phyloP scores from a whole-genome alignment of 805 yeast genomes.

The Wickerhamiella australiensis region DNA sequence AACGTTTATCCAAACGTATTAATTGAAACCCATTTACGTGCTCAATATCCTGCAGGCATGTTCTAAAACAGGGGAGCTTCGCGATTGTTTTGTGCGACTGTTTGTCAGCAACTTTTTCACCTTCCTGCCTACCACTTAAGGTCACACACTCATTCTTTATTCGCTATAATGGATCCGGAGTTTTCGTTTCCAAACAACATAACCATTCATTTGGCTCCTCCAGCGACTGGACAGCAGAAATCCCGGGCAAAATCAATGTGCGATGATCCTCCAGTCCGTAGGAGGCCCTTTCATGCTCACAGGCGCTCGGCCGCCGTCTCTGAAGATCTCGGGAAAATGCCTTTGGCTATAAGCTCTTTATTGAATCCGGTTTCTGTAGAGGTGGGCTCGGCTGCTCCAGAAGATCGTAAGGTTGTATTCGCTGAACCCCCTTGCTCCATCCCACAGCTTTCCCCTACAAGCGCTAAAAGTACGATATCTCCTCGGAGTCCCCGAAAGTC shows the following conservation, averaged over 20 bases:
- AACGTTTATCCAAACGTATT: background rate
- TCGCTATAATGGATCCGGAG: conserved; percentile 9
- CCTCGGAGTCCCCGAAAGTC: conserved; percentile 7
- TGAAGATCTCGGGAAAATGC: conserved; percentile 19
- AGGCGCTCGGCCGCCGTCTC: conserved; percentile 25
- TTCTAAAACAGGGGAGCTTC: background rate
- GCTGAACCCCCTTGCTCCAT: conserved; percentile 6
- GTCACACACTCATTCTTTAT: conserved; percentile 8
- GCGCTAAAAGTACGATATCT: conserved; percentile 2
- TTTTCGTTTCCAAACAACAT: conserved; percentile 5
- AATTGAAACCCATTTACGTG: background rate
- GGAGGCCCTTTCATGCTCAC: conserved; percentile 19
- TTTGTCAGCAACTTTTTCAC: conserved; percentile 9
- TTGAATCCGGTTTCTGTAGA: background rate
- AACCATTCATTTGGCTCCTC: conserved; percentile 5
- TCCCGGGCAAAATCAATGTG: conserved; percentile 10
- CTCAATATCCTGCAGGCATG: background rate
- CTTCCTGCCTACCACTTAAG: conserved; percentile 8
- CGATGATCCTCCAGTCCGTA: conserved; percentile 9
- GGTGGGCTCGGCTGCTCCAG: background rate
- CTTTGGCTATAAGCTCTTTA: background rate
- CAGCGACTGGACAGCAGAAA: conserved; percentile 1
- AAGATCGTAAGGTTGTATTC: conserved; percentile 12
- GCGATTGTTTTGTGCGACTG: background rate
- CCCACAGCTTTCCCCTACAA: background rate